Base-by-base conservation (phyloP, 495 filamentous ascomycete genomes). In the Lepidopterella palustris region DNA sequence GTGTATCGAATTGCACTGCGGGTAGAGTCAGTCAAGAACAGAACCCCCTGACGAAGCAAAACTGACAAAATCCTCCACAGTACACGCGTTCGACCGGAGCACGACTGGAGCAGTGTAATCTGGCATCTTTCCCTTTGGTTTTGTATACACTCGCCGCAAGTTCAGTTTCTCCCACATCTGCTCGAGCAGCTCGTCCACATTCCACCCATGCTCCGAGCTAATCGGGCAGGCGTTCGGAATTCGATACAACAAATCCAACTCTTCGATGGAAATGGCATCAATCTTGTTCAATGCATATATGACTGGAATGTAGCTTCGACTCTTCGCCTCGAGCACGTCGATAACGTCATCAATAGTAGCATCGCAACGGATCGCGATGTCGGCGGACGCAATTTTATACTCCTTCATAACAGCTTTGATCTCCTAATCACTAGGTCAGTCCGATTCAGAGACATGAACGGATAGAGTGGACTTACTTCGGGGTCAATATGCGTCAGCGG, bases 231-330 rank as follows among this genome's bases (percentile, higher is more conserved):
- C 90, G 73, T 97, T 93, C 39, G 93, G 93, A 62, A 98, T 98
- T 48, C 93, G 84, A 73, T 98, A 98, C 26, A 98, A 77, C 50
- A 98, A 77, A 73, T 98, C 93, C 61, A 98, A 78, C 72, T 98
- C 93, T 73, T 98, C 92, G 68, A 98, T 97, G 42, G 89, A 90
- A 68, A 98, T 97, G 40, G 92, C 85, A 74, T 98, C 93, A 63
- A 98, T 98, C 79, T 98, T 98, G 81, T 98, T 98, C 71, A 98
- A 79, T 4, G 95, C 92, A 78, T 98, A 98, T 49, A 98, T 87
- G 59, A 97, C 93, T 21, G 93, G 93, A 68, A 98, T 97, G 72
- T 98, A 98, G 72, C 86, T 87, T 73, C 93, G 81, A 70, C 84
- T 89, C 81, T 95, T 97, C 45, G 95, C 92, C 70, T 98, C 93